These are phyloP conservation scores for Pycnococcus provasolii DNA, from an alignment of 139 green algal genomes.

Conservation along the genomic window DNA sequence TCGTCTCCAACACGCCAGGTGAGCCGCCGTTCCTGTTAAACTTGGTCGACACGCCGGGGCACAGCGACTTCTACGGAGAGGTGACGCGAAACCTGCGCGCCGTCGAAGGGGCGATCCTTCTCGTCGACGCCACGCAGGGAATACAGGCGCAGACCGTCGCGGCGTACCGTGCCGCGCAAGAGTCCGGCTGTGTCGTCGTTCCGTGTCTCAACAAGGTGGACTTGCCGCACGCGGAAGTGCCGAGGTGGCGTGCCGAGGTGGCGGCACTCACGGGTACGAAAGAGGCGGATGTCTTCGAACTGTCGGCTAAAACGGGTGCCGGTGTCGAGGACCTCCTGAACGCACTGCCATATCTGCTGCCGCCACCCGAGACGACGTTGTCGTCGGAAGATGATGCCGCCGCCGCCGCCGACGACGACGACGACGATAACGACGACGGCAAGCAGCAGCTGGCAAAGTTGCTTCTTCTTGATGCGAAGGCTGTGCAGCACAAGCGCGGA, in stretches of 20 bases:
- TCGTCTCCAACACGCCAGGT: constrained; percentile 47
- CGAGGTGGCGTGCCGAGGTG: neutral
- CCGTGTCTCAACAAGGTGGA: constrained; percentile 91
- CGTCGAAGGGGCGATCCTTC: constrained; percentile 64
- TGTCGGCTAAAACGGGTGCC: no score
- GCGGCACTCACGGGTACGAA: no score
- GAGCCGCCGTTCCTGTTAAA: constrained; percentile 66
- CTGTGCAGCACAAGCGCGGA: no score
- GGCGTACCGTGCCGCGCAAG: constrained; percentile 86
- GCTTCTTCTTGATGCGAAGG: no score
- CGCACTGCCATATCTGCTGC: no score
- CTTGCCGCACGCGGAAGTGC: constrained; percentile 32
- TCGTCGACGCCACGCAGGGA: constrained; percentile 76
- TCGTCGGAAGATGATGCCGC: no score
- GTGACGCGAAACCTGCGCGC: constrained; percentile 50
- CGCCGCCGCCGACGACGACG: no score
- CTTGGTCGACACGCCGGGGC: constrained; percentile 45
- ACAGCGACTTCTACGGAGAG: constrained; percentile 25
- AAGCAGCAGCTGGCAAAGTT: no score
- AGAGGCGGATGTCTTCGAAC: no score
- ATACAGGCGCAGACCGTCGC: constrained; percentile 65
- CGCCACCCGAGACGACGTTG: no score
- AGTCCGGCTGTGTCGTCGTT: constrained; percentile 72
- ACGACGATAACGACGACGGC: no score
- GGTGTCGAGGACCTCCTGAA: no score